Base-by-base conservation (phyloP, 495 filamentous ascomycete species). In the Neurospora sp. region DNA sequence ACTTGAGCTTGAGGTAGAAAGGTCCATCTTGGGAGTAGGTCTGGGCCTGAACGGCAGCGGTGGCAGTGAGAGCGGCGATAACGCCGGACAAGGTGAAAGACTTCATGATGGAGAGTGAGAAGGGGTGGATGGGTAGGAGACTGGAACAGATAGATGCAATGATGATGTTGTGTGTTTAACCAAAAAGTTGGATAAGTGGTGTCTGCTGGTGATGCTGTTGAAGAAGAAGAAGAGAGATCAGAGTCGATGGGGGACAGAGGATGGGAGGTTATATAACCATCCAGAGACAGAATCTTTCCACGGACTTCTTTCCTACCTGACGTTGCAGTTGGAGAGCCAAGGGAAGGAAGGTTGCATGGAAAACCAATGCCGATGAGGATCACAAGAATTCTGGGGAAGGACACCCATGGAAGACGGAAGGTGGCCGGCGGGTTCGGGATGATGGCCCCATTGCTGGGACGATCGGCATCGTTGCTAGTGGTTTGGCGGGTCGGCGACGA, bases 1-100 rank as follows among this genome's bases (percentile, higher is more conserved):
- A 78, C 37, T 72, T 72, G 69, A 87, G 70, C 44, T 80, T 74
- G 54, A 87, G 82, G 69, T 70, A 72, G 78, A 86, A 87, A 35
- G 84, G 84, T 23, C 79, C 81, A 9, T 78, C 79, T 78, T 84
- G 83, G 70, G 76, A 78, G 69, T 71, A 39, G 70, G 75, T 72
- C 75, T 85, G 82, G 6, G 82, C 84, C 39, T 79, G 72, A 39
- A 78, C 82, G 18, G 76, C 72, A 1, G 78, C 74, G 37, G 81
- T 76, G 20, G 81, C 77, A 12, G 69, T 37, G 41, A 75, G 44
- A 35, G 71, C 37, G 46, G 75, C 73, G 18, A 78, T 35, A 18
- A 59, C 44, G 39, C 62, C 59, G 54, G 75, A 70, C 27, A 73
- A 38, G 66, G 75, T 46, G 20, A 71, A 73, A 54, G 72, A 73